These are phyloP conservation scores for Starmerella potacharoeniae DNA, from an alignment of 805 yeast species.

Conservation along the genomic window DNA sequence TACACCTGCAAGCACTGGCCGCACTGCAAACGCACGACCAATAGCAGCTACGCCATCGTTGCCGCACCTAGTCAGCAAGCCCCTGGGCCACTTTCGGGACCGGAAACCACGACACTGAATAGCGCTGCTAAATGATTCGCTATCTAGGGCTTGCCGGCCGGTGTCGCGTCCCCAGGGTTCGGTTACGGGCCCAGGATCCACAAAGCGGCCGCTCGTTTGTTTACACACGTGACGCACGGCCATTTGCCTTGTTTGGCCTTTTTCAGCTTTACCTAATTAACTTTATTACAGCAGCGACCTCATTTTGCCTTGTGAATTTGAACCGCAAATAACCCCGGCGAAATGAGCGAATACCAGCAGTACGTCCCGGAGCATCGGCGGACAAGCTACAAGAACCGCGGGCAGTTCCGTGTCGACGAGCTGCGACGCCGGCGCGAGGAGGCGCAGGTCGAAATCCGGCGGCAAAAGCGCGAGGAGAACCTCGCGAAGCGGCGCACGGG, in stretches of 20 bases:
- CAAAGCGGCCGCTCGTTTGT: background rate
- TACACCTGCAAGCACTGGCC: no score
- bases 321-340: background rate
- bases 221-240: slow-evolving; percentile 1
- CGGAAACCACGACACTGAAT: no score
- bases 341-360: slow-evolving; percentile 32
- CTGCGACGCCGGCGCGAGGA: slow-evolving; percentile 95
- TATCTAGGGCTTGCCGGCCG: background rate
- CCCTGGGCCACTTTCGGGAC: no score
- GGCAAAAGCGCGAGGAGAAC: slow-evolving; percentile 92
- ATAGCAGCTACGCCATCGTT: no score
- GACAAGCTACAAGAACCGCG: slow-evolving; percentile 88
- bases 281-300: slow-evolving; percentile 2
- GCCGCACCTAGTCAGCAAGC: no score
- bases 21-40: no score
- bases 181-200: background rate
- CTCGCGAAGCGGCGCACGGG: slow-evolving; percentile 81
- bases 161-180: slow-evolving; percentile 3
- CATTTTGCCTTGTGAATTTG: slow-evolving; percentile 1
- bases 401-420: slow-evolving; percentile 89
- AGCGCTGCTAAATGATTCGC: background rate
- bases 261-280: slow-evolving; percentile 3
- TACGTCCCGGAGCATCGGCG: slow-evolving; percentile 97
- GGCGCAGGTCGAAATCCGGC: slow-evolving; percentile 91
- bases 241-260: slow-evolving; percentile 4